Evolutionary conservation across 2,329 filamentous ascomycete genomes (phyloP), one percentile per base, ranked within the genome.

Genomic region (Claviceps cyperi): DNA sequence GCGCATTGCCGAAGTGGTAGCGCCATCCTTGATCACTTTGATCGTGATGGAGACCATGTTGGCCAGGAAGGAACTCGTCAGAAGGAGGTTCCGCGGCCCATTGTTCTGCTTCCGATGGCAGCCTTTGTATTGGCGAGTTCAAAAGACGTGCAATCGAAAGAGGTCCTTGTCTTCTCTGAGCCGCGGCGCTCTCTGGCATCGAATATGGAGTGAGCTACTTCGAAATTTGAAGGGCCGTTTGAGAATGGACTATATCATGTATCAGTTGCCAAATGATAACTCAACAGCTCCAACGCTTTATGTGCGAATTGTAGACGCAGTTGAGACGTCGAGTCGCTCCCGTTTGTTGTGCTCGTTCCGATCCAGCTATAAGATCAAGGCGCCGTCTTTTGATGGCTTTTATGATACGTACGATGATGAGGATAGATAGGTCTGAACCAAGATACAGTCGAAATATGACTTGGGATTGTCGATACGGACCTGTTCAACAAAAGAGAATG

Each of bases 221-320:
- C 4, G 28, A 32, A 64, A 62, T 59, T 53, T 56, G 54, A 55
- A 56, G 55, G 57, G 64, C 66, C 66, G 68, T 64, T 48, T 59
- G 63, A 53, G 49, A 51, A 53, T 55, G 13, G 47, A 53, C 46
- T 50, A 51, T 15, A 47, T 55, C 52, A 57, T 28, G 60, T 62
- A 65, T 60, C 58, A 59, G 58, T 58, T 64, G 60, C 61, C 62
- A 51, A 49, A 58, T 48, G 49, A 57, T 53, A 59, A 60, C 65
- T 64, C 65, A 66, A 62, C 57, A 66, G 64, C 62, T 60, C 64
- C 57, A 40, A 55, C 35, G 46, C 43, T 50, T 47, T 53, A 50
- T 45, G 32, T 28, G 39, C 19, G 35, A 4, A 19, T n/a, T 24
- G 17, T 21, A 43, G 32, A 17, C 22, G 52, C 43, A 56, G 48